Evolutionary conservation across 352 stramenopile species (phyloP).

Genomic region (Phytophthora ramorum): DNA sequence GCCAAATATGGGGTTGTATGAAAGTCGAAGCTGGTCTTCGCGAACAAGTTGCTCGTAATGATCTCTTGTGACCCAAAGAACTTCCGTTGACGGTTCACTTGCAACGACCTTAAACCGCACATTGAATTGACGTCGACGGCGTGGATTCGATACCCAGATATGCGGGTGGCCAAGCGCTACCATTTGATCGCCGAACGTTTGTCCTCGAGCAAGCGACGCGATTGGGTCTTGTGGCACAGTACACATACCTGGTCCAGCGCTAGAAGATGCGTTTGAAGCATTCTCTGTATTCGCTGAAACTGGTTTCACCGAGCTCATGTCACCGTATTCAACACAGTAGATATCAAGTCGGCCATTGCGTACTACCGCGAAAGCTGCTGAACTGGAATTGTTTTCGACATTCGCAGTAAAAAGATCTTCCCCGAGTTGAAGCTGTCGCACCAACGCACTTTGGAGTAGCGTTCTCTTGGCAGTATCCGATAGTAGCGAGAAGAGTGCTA

Average conservation of each 20-base stretch:
- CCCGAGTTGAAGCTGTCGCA: constrained; percentile 18
- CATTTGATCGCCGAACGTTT: constrained; percentile 64
- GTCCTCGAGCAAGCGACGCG: constrained; percentile 42
- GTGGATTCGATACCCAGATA: constrained; percentile 27
- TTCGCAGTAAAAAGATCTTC: constrained; percentile 29
- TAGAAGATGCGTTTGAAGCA: background rate
- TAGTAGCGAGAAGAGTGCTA: constrained; percentile 50
- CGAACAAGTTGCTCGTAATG: constrained; percentile 46
- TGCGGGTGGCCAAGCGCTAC: constrained; percentile 51
- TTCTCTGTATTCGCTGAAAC: background rate
- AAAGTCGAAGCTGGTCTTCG: constrained; percentile 50
- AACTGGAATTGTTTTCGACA: constrained; percentile 7
- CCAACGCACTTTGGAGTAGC: constrained; percentile 39
- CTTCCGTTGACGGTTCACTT: constrained; percentile 50
- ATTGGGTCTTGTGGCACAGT: constrained; percentile 24
- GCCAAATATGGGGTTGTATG: constrained; percentile 42
- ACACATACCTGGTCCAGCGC: background rate
- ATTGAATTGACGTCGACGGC: constrained; percentile 13
- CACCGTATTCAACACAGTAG: constrained; percentile 41
- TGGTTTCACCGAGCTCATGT: background rate
- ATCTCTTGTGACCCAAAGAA: constrained; percentile 47
- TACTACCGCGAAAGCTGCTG: constrained; percentile 42
- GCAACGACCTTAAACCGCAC: constrained; percentile 42
- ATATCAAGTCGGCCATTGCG: constrained; percentile 54
- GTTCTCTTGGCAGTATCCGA: constrained; percentile 37